These are phyloP conservation scores for Aphanomyces invadans DNA, from an alignment of 352 stramenopile genomes.

Conservation along the genomic window DNA sequence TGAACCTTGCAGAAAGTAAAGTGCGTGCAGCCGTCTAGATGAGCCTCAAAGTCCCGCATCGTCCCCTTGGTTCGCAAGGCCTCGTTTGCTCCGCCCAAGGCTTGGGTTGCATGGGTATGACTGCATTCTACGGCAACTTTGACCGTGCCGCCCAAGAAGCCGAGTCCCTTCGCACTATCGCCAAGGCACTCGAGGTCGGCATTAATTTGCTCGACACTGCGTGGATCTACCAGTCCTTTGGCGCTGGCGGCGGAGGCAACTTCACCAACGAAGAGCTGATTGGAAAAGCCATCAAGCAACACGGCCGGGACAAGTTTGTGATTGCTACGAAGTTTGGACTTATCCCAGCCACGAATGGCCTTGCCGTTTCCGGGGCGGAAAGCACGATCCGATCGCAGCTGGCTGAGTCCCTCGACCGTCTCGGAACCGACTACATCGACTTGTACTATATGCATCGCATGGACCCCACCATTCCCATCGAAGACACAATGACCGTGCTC, in stretches of 20 bases:
- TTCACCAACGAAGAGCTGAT: slow-evolving; percentile 52
- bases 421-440: slow-evolving; percentile 52
- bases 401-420: slow-evolving; percentile 48
- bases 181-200: slow-evolving; percentile 30
- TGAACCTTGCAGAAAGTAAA: too few species aligned
- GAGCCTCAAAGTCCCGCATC: too few species aligned
- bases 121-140: slow-evolving; percentile 7
- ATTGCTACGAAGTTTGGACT: slow-evolving; percentile 68
- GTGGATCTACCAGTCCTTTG: slow-evolving; percentile 37
- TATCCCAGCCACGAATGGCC: slow-evolving; percentile 30
- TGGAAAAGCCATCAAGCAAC: slow-evolving; percentile 43
- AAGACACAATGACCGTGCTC: slow-evolving; percentile 43
- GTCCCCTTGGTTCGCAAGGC: slow-evolving; percentile 10
- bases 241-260: slow-evolving; percentile 36
- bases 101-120: slow-evolving; percentile 21
- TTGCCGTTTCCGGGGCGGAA: slow-evolving; percentile 37
- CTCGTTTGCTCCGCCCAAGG: slow-evolving; percentile 11
- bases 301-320: slow-evolving; percentile 50
- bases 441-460: slow-evolving; percentile 62
- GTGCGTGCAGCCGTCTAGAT: too few species aligned
- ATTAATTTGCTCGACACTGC: slow-evolving; percentile 69
- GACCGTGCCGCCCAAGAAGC: slow-evolving; percentile 12
- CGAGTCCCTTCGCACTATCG: neutral
- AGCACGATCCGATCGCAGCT: slow-evolving; percentile 53
- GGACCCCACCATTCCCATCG: slow-evolving; percentile 51